Percentiles rank a stretch among this genome's conserved stretches.
Evolutionary conservation across 257 asterid species (phyloP).

Genomic region (Rhazya stricta): DNA sequence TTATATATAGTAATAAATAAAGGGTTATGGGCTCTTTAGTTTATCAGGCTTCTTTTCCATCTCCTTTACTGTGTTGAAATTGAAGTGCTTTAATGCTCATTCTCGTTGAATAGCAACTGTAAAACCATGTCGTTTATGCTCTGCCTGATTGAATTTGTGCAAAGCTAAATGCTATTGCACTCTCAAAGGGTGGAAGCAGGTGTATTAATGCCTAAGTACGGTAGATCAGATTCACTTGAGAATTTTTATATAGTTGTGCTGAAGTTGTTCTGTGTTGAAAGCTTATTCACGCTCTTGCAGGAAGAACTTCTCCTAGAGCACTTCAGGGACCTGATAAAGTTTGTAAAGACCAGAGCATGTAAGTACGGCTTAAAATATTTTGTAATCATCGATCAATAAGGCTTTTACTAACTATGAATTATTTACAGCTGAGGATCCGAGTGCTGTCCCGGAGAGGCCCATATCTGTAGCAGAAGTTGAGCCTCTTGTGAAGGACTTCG

Average conservation of each 20-base stretch:
- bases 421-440: slow-evolving; percentile 69
- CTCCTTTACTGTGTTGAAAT: neutral
- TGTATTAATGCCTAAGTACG: neutral
- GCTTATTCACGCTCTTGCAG: slow-evolving; percentile 35
- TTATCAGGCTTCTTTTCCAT: neutral
- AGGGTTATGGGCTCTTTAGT: neutral
- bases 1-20: neutral
- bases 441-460: slow-evolving; percentile 55
- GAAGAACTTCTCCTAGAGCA: slow-evolving; percentile 89
- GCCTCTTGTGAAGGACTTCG: slow-evolving; percentile 89
- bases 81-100: neutral
- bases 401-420: too few relatives aligned
- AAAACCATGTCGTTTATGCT: neutral
- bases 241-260: neutral
- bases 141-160: neutral
- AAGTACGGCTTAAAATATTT: slow-evolving; percentile 37
- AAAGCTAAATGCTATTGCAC: neutral
- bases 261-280: neutral
- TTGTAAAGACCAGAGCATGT: slow-evolving; percentile 90
- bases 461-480: slow-evolving; percentile 71
- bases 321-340: slow-evolving; percentile 78
- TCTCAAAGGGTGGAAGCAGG: neutral
- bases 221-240: neutral
- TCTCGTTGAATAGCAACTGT: neutral
- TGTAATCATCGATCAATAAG: too few relatives aligned